phyloP scores from a whole-genome alignment of 2,329 filamentous ascomycete genomes.

The Amauroascus verrucosus region DNA sequence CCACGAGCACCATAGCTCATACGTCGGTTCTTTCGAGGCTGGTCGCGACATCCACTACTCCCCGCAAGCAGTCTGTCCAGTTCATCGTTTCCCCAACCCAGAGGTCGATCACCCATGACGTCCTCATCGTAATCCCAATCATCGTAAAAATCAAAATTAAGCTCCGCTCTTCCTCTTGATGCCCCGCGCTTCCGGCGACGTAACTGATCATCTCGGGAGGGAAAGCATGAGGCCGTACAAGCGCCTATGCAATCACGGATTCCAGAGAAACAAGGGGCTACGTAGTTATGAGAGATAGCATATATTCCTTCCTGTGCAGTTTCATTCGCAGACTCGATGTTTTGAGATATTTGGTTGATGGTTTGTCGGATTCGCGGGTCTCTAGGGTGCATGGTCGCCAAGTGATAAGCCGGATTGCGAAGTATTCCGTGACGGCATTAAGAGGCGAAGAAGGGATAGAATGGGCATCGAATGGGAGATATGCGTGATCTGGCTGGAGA shows the following conservation, averaged over 20 bases:
- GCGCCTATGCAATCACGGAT: constrained; percentile 55
- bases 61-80: constrained; percentile 73
- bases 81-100: constrained; percentile 75
- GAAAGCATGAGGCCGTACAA: constrained; percentile 60
- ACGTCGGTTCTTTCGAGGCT: constrained; percentile 62
- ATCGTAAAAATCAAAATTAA: constrained; percentile 94
- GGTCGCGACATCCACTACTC: constrained; percentile 42
- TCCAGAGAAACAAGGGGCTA: constrained; percentile 66
- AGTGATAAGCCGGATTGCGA: not conserved
- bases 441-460: not conserved
- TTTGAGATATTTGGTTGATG: constrained; percentile 85
- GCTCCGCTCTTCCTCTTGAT: constrained; percentile 56
- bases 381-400: constrained; percentile 48
- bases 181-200: constrained; percentile 56
- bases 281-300: constrained; percentile 75
- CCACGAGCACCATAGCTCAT: constrained; percentile 79
- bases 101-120: constrained; percentile 43
- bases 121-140: constrained; percentile 70
- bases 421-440: constrained; percentile 4
- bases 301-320: constrained; percentile 86
- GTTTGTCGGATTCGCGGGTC: constrained; percentile 87
- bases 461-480: not conserved
- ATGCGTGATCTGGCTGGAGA: not conserved
- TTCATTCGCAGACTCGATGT: constrained; percentile 81
- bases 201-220: constrained; percentile 62